phyloP scores from a whole-genome alignment of 2,329 filamentous ascomycete genomes.

The Aspergillus oerlinghausenensis region DNA sequence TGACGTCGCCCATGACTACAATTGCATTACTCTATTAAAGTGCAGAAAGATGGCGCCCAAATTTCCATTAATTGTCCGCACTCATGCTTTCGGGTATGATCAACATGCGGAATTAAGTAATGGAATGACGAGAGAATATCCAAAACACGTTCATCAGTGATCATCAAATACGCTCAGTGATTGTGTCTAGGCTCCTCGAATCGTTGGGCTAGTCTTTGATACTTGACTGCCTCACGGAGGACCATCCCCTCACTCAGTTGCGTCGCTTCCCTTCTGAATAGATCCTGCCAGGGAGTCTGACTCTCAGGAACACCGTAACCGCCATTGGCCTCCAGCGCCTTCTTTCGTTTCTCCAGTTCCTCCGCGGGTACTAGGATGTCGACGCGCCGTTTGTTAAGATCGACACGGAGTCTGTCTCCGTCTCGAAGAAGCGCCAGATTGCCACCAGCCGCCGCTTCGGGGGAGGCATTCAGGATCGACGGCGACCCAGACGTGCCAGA shows the following conservation, averaged over 20 bases:
- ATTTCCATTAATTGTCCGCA: not conserved
- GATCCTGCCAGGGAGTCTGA: constrained; percentile 50
- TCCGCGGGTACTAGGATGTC: constrained; percentile 44
- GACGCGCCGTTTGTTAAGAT: constrained; percentile 47
- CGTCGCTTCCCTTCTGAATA: constrained; percentile 45
- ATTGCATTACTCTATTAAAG: too few species aligned
- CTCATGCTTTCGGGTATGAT: not conserved
- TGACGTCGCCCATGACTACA: too few species aligned
- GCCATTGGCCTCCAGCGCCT: constrained; percentile 34
- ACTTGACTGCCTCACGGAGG: constrained; percentile 43
- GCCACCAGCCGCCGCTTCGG: constrained; percentile 52
- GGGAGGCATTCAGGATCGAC: constrained; percentile 53
- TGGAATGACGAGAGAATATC: not conserved
- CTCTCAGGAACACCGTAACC: constrained; percentile 39
- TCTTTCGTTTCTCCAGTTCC: constrained; percentile 40
- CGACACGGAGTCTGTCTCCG: constrained; percentile 49
- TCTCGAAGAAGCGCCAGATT: constrained; percentile 50
- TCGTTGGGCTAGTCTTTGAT: constrained; percentile 44
- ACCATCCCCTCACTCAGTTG: constrained; percentile 48
- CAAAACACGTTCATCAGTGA: too few species aligned
- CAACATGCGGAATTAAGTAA: not conserved
- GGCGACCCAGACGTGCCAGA: constrained; percentile 53
- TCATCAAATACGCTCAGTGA: constrained; percentile 26
- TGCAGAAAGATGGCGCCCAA: not conserved
- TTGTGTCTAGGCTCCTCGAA: constrained; percentile 43